A percentile compares a stretch with the other conserved stretches of the same genome.
phyloP scores from a whole-genome alignment of 306 rosid species.

The Amphicarpaea edgeworthii region DNA sequence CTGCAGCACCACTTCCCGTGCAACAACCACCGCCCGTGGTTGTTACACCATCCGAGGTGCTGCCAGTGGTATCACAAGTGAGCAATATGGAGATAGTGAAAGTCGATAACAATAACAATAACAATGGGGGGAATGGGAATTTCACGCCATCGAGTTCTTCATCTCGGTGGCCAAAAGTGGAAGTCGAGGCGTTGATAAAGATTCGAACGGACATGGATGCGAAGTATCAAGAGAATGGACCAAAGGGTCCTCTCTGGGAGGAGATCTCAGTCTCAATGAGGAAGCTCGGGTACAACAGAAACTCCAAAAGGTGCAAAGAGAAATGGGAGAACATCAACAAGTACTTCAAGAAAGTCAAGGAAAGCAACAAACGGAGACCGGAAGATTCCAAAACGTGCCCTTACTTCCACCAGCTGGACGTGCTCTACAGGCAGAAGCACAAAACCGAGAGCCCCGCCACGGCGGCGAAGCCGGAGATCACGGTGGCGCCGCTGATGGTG shows the following conservation, averaged over 20 bases:
- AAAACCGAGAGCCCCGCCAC: conserved; percentile 23
- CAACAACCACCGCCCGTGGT: conserved; percentile 8
- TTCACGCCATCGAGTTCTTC: conserved; percentile 47
- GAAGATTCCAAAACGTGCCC: conserved; percentile 97
- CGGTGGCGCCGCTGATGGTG: conserved; percentile 75
- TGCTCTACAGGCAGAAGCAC: conserved; percentile 66
- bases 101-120: conserved; percentile 29
- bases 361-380: conserved; percentile 79
- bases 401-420: conserved; percentile 78
- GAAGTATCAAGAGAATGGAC: conserved; percentile 82
- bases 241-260: conserved; percentile 94
- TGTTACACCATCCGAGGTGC: not conserved
- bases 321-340: conserved; percentile 99
- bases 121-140: conserved; percentile 50
- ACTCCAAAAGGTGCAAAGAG: conserved; percentile 88
- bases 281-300: conserved; percentile 75
- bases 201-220: conserved; percentile 64
- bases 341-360: conserved; percentile 96
- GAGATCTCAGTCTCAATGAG: conserved; percentile 80
- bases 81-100: conserved; percentile 50
- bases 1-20: not conserved
- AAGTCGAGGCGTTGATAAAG: conserved; percentile 78
- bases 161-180: conserved; percentile 95
- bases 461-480: conserved; percentile 47
- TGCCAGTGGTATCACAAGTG: conserved; percentile 3